Evolutionary conservation across 2,329 filamentous ascomycete species (phyloP), one percentile per base, ranked within the genome.

Genomic region (Niveomyces coronatus): DNA sequence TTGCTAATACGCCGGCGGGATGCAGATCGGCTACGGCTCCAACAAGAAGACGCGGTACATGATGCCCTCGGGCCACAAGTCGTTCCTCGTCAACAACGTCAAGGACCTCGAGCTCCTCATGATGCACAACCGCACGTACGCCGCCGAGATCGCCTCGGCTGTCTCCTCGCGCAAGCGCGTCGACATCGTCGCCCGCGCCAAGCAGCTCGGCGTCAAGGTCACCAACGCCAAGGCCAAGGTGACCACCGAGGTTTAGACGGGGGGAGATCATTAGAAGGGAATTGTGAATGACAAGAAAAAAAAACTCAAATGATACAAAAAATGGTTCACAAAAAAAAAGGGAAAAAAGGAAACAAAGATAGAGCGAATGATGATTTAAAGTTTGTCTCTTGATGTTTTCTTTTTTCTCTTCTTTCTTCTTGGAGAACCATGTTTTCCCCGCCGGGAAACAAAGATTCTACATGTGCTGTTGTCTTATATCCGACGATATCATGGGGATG

Each of bases 11-110:
- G n/a, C 4, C 6, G 8, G 23, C 13, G 8, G 8, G 8, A 8
- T 24, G 14, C 30, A 95, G 91, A 98, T 98, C 66, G 91, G 91
- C 62, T 98, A 88, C 67, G 88, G 91, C 57, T 91, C 85, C 72
- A 96, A 96, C 85, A 94, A 86, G 80, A 96, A 96, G 81, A 98
- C 91, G 64, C 82, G 85, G 63, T 89, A 93, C 79, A 82, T 96
- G 82, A 94, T 87, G 77, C 91, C 91, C 65, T 94, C 87, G 58
- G 91, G 91, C 72, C 89, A 96, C 84, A 96, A 95, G 82, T 85
- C 89, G 53, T 98, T 98, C 84, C 80, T 96, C 63, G 91, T 98
- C 73, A 86, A 82, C 82, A 98, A 98, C 79, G 68, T 78, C 68
- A 78, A 82, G 65, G 91, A 98, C 57, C 82, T 98, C 61, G 89